These are phyloP conservation scores for Vachellia collinsii DNA, from an alignment of 306 rosid species.

Conservation along the genomic window DNA sequence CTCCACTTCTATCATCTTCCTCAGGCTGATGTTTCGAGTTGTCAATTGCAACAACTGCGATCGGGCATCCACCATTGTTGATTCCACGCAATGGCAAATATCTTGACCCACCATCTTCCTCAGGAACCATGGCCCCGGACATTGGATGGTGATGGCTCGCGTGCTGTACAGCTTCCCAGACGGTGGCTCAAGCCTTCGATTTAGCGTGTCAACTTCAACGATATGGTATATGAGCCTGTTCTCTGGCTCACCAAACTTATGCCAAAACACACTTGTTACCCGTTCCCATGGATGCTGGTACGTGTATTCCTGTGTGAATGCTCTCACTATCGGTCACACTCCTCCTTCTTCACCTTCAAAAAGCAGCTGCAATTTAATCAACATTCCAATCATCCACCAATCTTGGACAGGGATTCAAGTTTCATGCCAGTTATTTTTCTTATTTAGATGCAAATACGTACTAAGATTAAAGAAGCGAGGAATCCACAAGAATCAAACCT, in stretches of 20 bases:
- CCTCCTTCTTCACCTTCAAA: slow-evolving; percentile 16
- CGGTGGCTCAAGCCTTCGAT: slow-evolving; percentile 43
- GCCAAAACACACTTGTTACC: slow-evolving; percentile 87
- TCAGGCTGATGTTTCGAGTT: slow-evolving; percentile 63
- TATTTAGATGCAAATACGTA: background rate
- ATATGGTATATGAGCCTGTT: slow-evolving; percentile 71
- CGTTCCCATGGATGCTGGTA: slow-evolving; percentile 95
- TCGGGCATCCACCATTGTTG: slow-evolving; percentile 63
- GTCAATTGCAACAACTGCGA: slow-evolving; percentile 59
- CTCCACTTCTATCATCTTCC: slow-evolving; percentile 52
- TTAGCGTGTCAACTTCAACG: slow-evolving; percentile 81
- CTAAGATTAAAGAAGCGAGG: background rate
- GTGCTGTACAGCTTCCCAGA: slow-evolving; percentile 73
- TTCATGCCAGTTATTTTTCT: background rate
- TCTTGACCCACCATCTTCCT: background rate
- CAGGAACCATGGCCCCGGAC: slow-evolving; percentile 75
- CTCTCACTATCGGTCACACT: slow-evolving; percentile 60
- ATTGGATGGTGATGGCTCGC: slow-evolving; percentile 72
- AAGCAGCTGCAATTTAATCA: background rate
- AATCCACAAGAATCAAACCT: background rate
- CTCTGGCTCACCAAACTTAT: slow-evolving; percentile 81
- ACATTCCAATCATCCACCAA: background rate
- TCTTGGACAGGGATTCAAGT: background rate
- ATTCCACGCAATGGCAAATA: slow-evolving; percentile 76
- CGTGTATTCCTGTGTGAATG: slow-evolving; percentile 74